Evolutionary conservation across 805 yeast genomes (phyloP), one percentile per base, ranked within the genome.

Genomic region (Lipomyces orientalis): DNA sequence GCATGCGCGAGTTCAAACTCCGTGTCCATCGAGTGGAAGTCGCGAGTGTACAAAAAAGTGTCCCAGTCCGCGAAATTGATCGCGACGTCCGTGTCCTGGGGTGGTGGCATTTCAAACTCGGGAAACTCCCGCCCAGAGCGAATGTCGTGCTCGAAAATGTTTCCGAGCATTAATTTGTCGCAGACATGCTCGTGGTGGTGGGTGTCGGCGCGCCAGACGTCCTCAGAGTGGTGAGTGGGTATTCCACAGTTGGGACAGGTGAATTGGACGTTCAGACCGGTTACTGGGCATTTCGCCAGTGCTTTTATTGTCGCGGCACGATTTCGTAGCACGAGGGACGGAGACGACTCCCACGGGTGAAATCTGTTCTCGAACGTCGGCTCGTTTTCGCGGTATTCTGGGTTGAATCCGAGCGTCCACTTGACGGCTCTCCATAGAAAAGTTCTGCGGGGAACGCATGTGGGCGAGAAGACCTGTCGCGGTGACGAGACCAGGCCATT

Each of bases 1-100:
- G 93, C 93, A 3, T 97, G 96, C 0, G 98, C 98, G 76, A 94
- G 82, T 79, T 94, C 96, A 81, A 91, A 94, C 79, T 93, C 97
- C 4, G 97, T 90, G 79, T 95, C 97, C 98, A 95, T 94, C 4
- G 98, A 94, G 74, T 88, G 89, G 78, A 91, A 95, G 74, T 90
- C 90, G 77, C 99, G 85, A 0, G 98, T 94, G 79, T 94, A 95
- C 76, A 95, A 89, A 75, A 87, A 94, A 9, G 95, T 83, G 79
- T 95, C 98, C 99, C 99, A 95, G 77, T 86, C 88, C 60, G 88
- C 82, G 76, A 92, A 86, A 76, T 92, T 93, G 68, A 93, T 87
- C 49, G 77, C 74, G 69, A 88, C 88, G 76, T 93, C 98, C 61
- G 82, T 83, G 62, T 88, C 90, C 78, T 90, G 96, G 16, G 82